Percentiles rank a stretch among this genome's conserved stretches.
These are phyloP conservation scores for Aspergillus transmontanensis DNA, from an alignment of 2,329 filamentous ascomycete genomes.

Conservation along the genomic window DNA sequence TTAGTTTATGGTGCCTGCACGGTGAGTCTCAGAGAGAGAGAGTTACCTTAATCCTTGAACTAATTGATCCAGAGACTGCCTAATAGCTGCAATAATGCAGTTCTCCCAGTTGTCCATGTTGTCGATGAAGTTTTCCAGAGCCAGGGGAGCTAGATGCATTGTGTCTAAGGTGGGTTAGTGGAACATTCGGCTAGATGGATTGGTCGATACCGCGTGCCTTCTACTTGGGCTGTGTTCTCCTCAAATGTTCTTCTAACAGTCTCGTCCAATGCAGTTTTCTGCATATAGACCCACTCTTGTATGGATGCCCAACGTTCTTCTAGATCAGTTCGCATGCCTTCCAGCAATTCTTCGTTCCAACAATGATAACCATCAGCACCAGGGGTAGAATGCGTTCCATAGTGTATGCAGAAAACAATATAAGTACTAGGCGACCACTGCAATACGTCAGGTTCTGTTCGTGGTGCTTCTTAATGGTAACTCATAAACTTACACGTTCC, in stretches of 20 bases:
- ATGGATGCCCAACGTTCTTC: background rate
- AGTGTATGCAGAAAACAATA: constrained; percentile 19
- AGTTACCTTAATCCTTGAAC: constrained; percentile 4
- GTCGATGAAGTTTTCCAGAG: background rate
- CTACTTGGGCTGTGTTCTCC: background rate
- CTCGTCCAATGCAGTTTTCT: background rate
- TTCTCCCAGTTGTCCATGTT: constrained; percentile 2
- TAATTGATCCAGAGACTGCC: background rate
- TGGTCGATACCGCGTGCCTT: background rate
- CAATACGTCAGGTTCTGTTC: background rate
- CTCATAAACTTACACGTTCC: constrained; percentile 12
- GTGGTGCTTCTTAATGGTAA: background rate
- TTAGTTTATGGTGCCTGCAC: background rate
- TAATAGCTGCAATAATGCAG: constrained; percentile 7
- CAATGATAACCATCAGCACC: background rate
- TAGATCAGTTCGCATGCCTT: background rate
- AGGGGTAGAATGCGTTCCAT: constrained; percentile 11
- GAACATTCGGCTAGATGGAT: background rate
- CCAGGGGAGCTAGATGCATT: constrained; percentile 1
- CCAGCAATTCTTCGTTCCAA: constrained; percentile 22
- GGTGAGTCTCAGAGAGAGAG: background rate
- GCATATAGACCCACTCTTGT: background rate
- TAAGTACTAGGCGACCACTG: constrained; percentile 18
- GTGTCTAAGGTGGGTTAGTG: background rate
- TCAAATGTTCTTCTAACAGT: constrained; percentile 1